phyloP scores from a whole-genome alignment of 2,329 filamentous ascomycete genomes.

The Aspergillus pseudonomiae region DNA sequence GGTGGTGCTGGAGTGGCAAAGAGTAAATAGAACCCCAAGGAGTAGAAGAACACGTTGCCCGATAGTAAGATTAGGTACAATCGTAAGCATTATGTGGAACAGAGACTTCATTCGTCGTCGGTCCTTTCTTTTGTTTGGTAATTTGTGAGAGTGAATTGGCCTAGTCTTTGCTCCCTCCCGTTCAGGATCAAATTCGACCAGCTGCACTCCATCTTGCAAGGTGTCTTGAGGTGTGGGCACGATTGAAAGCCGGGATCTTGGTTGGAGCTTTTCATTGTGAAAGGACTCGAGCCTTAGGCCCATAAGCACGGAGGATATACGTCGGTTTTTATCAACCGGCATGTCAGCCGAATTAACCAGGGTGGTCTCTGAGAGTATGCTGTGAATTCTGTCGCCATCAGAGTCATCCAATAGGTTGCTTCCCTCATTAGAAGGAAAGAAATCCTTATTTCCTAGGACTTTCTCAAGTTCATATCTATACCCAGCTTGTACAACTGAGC shows the following conservation, averaged over 20 bases:
- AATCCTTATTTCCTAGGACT: conserved; percentile 31
- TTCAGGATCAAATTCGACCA: background rate
- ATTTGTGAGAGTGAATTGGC: background rate
- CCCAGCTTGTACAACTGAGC: conserved; percentile 70
- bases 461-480: conserved; percentile 58
- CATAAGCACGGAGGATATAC: background rate
- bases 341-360: background rate
- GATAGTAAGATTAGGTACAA: conserved; percentile 67
- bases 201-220: background rate
- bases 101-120: conserved; percentile 38
- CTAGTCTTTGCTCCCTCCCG: background rate
- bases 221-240: background rate
- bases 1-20: conserved; percentile 67
- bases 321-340: background rate
- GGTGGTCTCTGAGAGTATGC: background rate
- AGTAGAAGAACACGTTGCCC: conserved; percentile 59
- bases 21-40: conserved; percentile 62
- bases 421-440: conserved; percentile 18
- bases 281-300: background rate
- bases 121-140: background rate
- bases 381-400: background rate
- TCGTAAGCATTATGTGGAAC: conserved; percentile 63
- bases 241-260: background rate
- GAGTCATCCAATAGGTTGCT: background rate
- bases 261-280: background rate